Conservation (phyloP, 768 basidiomycete species). For the Rhodotorula toruloides region DNA sequence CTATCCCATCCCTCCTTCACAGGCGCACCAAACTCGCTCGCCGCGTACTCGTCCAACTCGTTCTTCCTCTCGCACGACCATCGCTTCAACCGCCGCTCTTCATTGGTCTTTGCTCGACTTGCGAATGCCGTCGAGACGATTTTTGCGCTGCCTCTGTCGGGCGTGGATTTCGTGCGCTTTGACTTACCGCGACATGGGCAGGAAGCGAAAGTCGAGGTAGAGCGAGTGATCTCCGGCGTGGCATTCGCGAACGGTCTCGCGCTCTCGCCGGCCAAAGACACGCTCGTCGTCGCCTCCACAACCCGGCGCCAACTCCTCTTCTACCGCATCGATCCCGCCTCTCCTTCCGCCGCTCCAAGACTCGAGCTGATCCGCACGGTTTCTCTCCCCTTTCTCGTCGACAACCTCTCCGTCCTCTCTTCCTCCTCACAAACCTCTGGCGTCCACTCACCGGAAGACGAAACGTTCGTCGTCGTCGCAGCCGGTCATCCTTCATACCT, state of each 20-base stretch:
- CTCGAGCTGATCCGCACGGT: neutral
- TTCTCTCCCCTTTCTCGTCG: slow-evolving; percentile 22
- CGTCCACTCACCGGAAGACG: neutral
- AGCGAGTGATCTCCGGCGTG: slow-evolving; percentile 51
- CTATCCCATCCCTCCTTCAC: slow-evolving; percentile 56
- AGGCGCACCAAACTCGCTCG: slow-evolving; percentile 63
- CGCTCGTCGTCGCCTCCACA: slow-evolving; percentile 60
- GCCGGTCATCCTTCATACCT: slow-evolving; percentile 27
- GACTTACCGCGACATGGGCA: neutral
- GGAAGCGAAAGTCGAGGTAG: neutral
- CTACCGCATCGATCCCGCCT: neutral
- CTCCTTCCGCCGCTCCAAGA: neutral
- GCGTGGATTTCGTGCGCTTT: slow-evolving; percentile 17
- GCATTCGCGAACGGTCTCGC: slow-evolving; percentile 68
- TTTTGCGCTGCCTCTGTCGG: neutral
- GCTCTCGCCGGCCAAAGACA: slow-evolving; percentile 53
- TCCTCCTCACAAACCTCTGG: neutral
- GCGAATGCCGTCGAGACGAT: slow-evolving; percentile 58
- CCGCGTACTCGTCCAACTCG: slow-evolving; percentile 60
- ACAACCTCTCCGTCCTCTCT: slow-evolving; percentile 22
- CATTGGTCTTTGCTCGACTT: slow-evolving; percentile 52
- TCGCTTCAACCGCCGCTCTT: slow-evolving; percentile 60
- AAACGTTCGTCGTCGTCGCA: slow-evolving; percentile 6
- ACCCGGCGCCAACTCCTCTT: slow-evolving; percentile 1
- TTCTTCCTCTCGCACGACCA: slow-evolving; percentile 75